A percentile compares a stretch with the other conserved stretches of the same genome.
Evolutionary conservation across 768 basidiomycete species (phyloP).

Genomic region (Lenzites betulinus): DNA sequence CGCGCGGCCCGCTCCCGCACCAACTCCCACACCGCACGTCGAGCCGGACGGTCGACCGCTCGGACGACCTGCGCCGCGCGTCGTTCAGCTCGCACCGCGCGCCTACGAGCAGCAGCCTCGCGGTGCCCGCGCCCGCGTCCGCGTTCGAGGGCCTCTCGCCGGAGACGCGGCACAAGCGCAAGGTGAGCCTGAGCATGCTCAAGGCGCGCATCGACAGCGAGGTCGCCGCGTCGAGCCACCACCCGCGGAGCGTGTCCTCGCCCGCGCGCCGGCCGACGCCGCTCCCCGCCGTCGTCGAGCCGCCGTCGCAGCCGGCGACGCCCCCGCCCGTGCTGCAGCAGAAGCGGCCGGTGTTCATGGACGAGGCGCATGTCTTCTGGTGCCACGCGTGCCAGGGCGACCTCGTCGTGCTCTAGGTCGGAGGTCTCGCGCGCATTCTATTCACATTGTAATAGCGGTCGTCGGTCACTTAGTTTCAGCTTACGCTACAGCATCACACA

Average conservation of each 20-base stretch:
- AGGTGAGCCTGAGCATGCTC: slow-evolving; percentile 85
- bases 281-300: slow-evolving; percentile 35
- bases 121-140: slow-evolving; percentile 41
- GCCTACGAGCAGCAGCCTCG: slow-evolving; percentile 28
- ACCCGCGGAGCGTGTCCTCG: slow-evolving; percentile 42
- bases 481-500: not conserved
- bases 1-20: slow-evolving; percentile 48
- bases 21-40: slow-evolving; percentile 50
- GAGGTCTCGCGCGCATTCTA: slow-evolving; percentile 5
- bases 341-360: slow-evolving; percentile 73
- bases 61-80: slow-evolving; percentile 41
- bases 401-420: slow-evolving; percentile 65
- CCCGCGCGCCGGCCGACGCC: slow-evolving; percentile 36
- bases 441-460: too few relatives aligned
- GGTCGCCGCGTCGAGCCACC: slow-evolving; percentile 47
- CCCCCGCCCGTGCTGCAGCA: slow-evolving; percentile 24
- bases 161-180: slow-evolving; percentile 79
- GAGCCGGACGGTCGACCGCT: slow-evolving; percentile 45
- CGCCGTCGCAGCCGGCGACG: slow-evolving; percentile 26
- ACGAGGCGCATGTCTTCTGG: slow-evolving; percentile 90
- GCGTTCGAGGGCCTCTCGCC: slow-evolving; percentile 72
- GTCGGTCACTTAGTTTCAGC: too few relatives aligned
- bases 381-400: slow-evolving; percentile 83
- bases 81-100: slow-evolving; percentile 36
- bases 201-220: slow-evolving; percentile 90